Evolutionary conservation across 768 basidiomycete genomes (phyloP).

Genomic region (Strobilomyces echinocephalus): DNA sequence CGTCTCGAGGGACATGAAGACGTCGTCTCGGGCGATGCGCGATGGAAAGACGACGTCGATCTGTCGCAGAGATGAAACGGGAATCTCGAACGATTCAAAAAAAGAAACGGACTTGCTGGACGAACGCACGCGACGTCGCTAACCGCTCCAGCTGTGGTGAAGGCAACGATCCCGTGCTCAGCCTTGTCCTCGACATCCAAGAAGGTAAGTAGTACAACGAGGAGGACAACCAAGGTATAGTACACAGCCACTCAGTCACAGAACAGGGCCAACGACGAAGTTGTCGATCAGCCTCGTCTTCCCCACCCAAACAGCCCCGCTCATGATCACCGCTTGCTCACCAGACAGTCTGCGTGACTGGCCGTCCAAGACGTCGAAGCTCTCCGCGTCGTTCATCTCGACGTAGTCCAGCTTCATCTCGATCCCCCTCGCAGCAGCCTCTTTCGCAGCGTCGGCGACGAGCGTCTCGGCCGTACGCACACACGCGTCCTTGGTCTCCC

Average conservation of each 20-base stretch:
- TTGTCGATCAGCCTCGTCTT: constrained; percentile 93
- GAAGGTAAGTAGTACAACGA: too few species aligned
- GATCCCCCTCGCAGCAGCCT: constrained; percentile 38
- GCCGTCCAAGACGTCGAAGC: constrained; percentile 58
- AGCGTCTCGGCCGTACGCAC: constrained; percentile 40
- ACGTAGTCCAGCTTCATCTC: constrained; percentile 76
- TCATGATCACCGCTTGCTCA: constrained; percentile 55
- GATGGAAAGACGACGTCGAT: constrained; percentile 61
- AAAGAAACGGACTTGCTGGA: constrained; percentile 42
- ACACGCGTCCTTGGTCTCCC: constrained; percentile 47
- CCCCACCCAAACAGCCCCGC: constrained; percentile 84
- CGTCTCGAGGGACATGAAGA: constrained; percentile 39
- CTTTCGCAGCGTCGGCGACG: constrained; percentile 31
- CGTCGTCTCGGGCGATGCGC: constrained; percentile 33
- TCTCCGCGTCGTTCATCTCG: constrained; percentile 78
- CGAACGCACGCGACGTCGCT: constrained; percentile 45
- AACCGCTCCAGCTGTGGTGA: constrained; percentile 32
- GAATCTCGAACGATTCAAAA: neutral
- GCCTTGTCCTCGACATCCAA: constrained; percentile 18
- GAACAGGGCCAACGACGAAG: constrained; percentile 47
- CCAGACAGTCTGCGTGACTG: constrained; percentile 25
- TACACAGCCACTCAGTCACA: constrained; percentile 16
- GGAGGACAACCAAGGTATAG: neutral
- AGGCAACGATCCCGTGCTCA: constrained; percentile 20
- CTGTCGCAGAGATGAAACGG: constrained; percentile 33